These are phyloP conservation scores for Chytriomyces sp. DNA, from an alignment of 192 early-diverging fungal genomes.

Conservation along the genomic window DNA sequence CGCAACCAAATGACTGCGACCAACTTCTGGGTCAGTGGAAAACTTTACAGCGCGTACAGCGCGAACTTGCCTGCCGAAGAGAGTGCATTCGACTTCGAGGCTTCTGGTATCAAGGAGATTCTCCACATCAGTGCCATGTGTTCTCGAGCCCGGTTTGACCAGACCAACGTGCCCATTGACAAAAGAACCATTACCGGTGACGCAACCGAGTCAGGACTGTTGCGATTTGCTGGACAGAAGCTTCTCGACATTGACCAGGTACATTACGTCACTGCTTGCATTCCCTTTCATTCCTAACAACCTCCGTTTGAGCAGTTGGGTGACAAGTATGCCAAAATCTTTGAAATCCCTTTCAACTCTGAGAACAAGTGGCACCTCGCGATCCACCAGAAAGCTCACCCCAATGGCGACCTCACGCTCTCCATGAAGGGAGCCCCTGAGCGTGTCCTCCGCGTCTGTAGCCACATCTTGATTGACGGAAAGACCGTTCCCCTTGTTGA, in stretches of 20 bases:
- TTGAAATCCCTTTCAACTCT: conserved; percentile 97
- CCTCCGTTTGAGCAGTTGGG: conserved; percentile 55
- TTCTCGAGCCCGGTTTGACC: conserved; percentile 73
- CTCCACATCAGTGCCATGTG: conserved; percentile 70
- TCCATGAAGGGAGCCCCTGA: conserved; percentile 94
- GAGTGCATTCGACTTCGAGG: conserved; percentile 14
- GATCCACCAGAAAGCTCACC: conserved; percentile 76
- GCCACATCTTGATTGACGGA: conserved; percentile 66
- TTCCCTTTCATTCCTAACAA: conserved; percentile 32
- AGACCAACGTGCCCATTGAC: conserved; percentile 79
- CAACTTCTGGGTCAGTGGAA: conserved; percentile 78
- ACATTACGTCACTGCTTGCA: conserved; percentile 34
- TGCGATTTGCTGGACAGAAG: conserved; percentile 74
- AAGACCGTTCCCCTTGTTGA: conserved; percentile 60
- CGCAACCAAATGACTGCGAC: conserved; percentile 96
- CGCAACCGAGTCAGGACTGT: conserved; percentile 89
- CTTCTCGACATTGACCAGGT: conserved; percentile 69
- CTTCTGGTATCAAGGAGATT: conserved; percentile 47
- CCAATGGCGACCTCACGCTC: conserved; percentile 67
- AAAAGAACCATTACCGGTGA: conserved; percentile 84
- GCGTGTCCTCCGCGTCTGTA: conserved; percentile 79
- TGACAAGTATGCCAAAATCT: conserved; percentile 78
- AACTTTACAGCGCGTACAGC: conserved; percentile 54
- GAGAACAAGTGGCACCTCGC: conserved; percentile 90
- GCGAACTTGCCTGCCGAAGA: conserved; percentile 10